A percentile compares a stretch with the other conserved stretches of the same genome.
phyloP scores from a whole-genome alignment of 495 filamentous ascomycete species.

The Talaromyces adpressus region DNA sequence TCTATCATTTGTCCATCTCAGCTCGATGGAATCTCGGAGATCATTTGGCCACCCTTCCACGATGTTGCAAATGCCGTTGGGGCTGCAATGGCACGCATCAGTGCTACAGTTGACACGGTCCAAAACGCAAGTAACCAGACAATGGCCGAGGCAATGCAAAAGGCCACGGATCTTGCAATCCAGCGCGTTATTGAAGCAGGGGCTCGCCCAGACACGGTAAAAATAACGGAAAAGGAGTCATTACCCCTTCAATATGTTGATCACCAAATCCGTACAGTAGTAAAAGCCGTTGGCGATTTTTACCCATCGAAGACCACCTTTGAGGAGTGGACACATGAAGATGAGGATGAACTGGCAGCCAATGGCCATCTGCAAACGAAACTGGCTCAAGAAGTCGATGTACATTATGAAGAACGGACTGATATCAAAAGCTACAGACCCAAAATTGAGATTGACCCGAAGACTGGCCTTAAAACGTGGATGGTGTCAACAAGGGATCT shows the following conservation, averaged over 20 bases:
- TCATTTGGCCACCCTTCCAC: slow-evolving; percentile 15
- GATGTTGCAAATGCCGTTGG: slow-evolving; percentile 49
- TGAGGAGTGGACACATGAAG: background rate
- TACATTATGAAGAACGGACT: background rate
- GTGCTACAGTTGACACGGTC: slow-evolving; percentile 31
- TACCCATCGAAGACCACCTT: slow-evolving; percentile 6
- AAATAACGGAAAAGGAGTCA: slow-evolving; percentile 26
- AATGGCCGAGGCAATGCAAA: slow-evolving; percentile 24
- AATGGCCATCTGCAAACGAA: background rate
- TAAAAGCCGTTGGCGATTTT: slow-evolving; percentile 27
- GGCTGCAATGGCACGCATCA: slow-evolving; percentile 39
- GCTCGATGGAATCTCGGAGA: slow-evolving; percentile 13
- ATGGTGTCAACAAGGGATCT: slow-evolving; percentile 53
- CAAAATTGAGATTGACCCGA: background rate
- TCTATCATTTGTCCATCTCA: slow-evolving; percentile 15
- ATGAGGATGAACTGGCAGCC: background rate
- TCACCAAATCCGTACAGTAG: slow-evolving; percentile 24
- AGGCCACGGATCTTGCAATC: slow-evolving; percentile 28
- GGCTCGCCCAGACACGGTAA: slow-evolving; percentile 19
- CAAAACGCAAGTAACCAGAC: slow-evolving; percentile 30
- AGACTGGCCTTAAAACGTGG: slow-evolving; percentile 19
- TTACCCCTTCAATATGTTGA: slow-evolving; percentile 32
- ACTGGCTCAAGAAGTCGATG: background rate
- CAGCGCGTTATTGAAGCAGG: slow-evolving; percentile 33
- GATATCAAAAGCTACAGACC: slow-evolving; percentile 14